A percentile compares a stretch with the other conserved stretches of the same genome.
Evolutionary conservation across 2,329 filamentous ascomycete genomes (phyloP).

Genomic region (Xylaria sp.): DNA sequence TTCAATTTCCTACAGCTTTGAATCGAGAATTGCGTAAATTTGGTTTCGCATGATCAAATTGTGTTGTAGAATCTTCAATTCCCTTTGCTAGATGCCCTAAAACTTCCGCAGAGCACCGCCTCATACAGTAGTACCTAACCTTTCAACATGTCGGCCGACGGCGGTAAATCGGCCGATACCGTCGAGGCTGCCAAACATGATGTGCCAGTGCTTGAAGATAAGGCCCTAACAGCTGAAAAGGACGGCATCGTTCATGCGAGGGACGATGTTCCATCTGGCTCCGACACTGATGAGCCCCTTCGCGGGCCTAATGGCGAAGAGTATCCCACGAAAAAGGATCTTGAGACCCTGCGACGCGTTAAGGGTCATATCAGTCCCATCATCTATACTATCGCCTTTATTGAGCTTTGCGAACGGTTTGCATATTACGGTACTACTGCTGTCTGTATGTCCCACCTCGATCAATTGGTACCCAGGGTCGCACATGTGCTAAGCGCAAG

Average conservation of each 20-base stretch:
- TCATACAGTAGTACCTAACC: too few species aligned
- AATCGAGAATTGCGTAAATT: background rate
- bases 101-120: background rate
- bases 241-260: slow-evolving; percentile 8
- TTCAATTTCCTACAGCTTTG: background rate
- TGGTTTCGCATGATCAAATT: background rate
- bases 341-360: slow-evolving; percentile 40
- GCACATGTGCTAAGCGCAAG: slow-evolving; percentile 17
- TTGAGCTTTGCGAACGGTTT: slow-evolving; percentile 62
- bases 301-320: slow-evolving; percentile 44
- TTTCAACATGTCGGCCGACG: slow-evolving; percentile 41
- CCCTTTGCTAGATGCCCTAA: background rate
- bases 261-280: slow-evolving; percentile 31
- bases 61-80: background rate
- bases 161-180: slow-evolving; percentile 31
- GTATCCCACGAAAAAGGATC: slow-evolving; percentile 39
- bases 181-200: slow-evolving; percentile 35
- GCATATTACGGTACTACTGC: slow-evolving; percentile 72
- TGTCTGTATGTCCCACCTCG: slow-evolving; percentile 60
- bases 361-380: slow-evolving; percentile 37
- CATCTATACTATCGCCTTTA: slow-evolving; percentile 40
- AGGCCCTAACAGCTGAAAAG: slow-evolving; percentile 22
- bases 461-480: background rate
- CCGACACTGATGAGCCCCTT: slow-evolving; percentile 40
- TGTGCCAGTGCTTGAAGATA: slow-evolving; percentile 29